These are phyloP conservation scores for Populus euphratica DNA, from an alignment of 345 rosid species.

Conservation along the genomic window DNA sequence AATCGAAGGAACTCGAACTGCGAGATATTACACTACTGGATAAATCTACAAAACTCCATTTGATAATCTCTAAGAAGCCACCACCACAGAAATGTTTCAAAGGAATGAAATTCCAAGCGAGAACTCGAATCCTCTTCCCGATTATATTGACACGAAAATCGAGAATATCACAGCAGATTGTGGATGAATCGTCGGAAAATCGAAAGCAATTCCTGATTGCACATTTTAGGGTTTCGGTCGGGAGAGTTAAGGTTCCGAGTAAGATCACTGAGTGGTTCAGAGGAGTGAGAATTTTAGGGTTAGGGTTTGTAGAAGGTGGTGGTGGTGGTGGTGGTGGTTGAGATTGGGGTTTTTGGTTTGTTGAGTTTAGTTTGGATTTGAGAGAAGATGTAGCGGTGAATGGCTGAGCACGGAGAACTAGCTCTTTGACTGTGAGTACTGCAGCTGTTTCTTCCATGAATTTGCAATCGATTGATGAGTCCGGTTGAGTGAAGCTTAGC, in stretches of 20 bases:
- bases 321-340: constrained; percentile 2
- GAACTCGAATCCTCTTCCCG: constrained; percentile 45
- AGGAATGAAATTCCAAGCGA: constrained; percentile 78
- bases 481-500: background rate
- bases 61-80: constrained; percentile 77
- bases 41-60: constrained; percentile 45
- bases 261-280: constrained; percentile 43
- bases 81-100: constrained; percentile 31
- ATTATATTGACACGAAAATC: constrained; percentile 34
- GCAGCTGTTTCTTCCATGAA: constrained; percentile 32
- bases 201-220: constrained; percentile 56
- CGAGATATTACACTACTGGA: constrained; percentile 15
- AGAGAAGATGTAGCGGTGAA: constrained; percentile 56
- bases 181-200: constrained; percentile 52
- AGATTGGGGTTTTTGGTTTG: constrained; percentile 9
- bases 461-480: background rate
- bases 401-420: constrained; percentile 39
- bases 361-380: constrained; percentile 18
- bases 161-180: constrained; percentile 75
- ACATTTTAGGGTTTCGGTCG: constrained; percentile 46
- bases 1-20: constrained; percentile 31
- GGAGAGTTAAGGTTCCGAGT: constrained; percentile 59
- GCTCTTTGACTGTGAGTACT: constrained; percentile 46
- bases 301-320: constrained; percentile 16
- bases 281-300: constrained; percentile 38